Evolutionary conservation across 2,329 filamentous ascomycete genomes (phyloP).

Genomic region (Beauveria rudraprayagi): DNA sequence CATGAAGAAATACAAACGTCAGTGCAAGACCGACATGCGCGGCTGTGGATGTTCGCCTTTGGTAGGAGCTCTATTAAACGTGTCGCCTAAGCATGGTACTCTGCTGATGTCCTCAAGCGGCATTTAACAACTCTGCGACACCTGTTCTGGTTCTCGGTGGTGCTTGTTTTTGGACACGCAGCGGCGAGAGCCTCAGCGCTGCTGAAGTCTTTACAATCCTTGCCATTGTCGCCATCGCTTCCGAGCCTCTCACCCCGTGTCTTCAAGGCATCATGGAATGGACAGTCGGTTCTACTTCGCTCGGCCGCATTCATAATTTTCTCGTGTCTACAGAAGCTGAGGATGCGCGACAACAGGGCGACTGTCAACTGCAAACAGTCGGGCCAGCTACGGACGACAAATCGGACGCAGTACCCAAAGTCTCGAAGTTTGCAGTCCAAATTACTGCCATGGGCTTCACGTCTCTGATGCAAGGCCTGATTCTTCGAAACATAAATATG

Average conservation of each 20-base stretch:
- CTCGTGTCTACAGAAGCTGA: neutral
- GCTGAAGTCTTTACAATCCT: neutral
- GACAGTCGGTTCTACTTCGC: neutral
- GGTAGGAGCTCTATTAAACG: neutral
- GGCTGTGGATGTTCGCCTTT: neutral
- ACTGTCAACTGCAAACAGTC: neutral
- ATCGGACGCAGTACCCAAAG: neutral
- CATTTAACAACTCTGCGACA: neutral
- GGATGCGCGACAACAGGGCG: neutral
- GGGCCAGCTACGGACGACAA: neutral
- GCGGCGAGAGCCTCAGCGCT: neutral
- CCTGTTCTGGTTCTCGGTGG: neutral
- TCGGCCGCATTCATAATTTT: neutral
- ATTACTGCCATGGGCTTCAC: neutral
- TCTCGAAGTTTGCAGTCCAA: neutral
- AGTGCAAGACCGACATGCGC: neutral
- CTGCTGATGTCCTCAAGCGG: neutral
- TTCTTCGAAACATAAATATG: neutral
- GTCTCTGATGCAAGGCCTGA: neutral
- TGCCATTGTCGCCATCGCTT: neutral
- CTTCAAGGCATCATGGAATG: neutral
- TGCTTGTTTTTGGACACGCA: neutral
- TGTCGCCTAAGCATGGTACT: too few species aligned
- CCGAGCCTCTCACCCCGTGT: neutral
- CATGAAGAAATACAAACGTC: neutral